phyloP scores from a whole-genome alignment of 2,329 filamentous ascomycete species.

The Alternaria conjuncta region DNA sequence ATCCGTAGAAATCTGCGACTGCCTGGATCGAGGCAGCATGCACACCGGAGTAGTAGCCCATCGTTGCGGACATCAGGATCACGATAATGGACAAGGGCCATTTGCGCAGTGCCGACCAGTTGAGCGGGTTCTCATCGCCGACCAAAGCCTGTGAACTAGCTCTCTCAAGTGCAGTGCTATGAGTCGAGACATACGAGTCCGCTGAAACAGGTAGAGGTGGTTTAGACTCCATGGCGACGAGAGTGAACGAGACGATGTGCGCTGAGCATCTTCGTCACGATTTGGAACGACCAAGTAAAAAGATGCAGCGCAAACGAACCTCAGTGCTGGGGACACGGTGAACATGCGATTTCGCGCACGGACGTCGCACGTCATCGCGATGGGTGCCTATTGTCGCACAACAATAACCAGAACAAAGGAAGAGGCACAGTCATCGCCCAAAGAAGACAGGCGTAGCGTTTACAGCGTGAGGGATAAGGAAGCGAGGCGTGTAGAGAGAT shows the following conservation, averaged over 20 bases:
- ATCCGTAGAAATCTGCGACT: not conserved
- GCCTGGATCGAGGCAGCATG: not conserved
- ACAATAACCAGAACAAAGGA: not conserved
- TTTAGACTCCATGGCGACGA: not conserved
- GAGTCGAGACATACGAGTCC: not conserved
- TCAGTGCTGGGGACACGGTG: not conserved
- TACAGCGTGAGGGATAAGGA: not conserved
- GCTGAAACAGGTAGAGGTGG: not conserved
- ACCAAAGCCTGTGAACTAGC: not conserved
- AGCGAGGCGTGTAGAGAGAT: not conserved
- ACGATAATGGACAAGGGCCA: not conserved
- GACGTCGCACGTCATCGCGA: not conserved
- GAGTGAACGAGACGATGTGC: not conserved
- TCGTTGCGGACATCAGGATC: not conserved
- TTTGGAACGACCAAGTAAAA: not conserved
- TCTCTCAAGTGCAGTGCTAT: not conserved
- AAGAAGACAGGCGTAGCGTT: not conserved
- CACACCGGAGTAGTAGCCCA: not conserved
- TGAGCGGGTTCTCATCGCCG: not conserved
- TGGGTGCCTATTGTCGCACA: not conserved
- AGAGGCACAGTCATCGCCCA: not conserved
- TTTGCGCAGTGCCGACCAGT: not conserved
- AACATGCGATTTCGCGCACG: not conserved
- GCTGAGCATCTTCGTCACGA: not conserved
- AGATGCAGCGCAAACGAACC: not conserved